Evolutionary conservation across 2,329 filamentous ascomycete genomes (phyloP), one percentile per base, ranked within the genome.

Genomic region (Gnomoniopsis sp.): DNA sequence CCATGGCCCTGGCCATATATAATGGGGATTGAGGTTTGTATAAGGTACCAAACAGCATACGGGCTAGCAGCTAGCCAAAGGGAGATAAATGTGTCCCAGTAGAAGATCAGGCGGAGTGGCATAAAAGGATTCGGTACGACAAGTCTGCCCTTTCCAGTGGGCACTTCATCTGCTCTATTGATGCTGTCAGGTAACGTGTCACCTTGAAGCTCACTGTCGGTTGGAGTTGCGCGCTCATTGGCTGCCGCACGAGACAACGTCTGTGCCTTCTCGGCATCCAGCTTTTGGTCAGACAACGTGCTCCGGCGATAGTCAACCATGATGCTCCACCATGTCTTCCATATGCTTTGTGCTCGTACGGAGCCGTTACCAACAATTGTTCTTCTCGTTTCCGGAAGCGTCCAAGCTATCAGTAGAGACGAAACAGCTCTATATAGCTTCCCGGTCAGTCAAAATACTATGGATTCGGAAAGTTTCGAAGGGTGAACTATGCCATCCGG

Each of bases 311-410:
- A 58, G 8, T 54, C 49, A 11, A 54, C 44, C 56, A 26, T 8
- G 2, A 59, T 19, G 11, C 38, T 83, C 61, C 2, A 81, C 79
- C 71, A 77, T 76, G 64, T 84, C 85, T 77, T 79, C 83, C 19
- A 63, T 14, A 61, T 30, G 0, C 74, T 73, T 46, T 77, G 78
- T 1, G 84, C 78, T 1, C 80, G 78, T 15, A 85, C 72, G 0
- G 80, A 82, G 17, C 82, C 78, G 67, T 86, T 79, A 41, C 81
- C 82, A 15, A 85, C 82, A 7, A 85, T 75, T 52, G 75, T 78
- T 11, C 79, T 75, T 53, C 76, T 77, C 11, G 79, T 82, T 66
- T 83, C 79, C 0, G 84, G 85, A 4, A 85, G 73, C 7, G 81
- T 65, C 58, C 81, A 79, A 0, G 81, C 75, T 2, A 85, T 59